Percentiles rank a stretch among this genome's conserved stretches.
Conservation (phyloP, 306 rosid genomes). For the Malus orientalis region DNA sequence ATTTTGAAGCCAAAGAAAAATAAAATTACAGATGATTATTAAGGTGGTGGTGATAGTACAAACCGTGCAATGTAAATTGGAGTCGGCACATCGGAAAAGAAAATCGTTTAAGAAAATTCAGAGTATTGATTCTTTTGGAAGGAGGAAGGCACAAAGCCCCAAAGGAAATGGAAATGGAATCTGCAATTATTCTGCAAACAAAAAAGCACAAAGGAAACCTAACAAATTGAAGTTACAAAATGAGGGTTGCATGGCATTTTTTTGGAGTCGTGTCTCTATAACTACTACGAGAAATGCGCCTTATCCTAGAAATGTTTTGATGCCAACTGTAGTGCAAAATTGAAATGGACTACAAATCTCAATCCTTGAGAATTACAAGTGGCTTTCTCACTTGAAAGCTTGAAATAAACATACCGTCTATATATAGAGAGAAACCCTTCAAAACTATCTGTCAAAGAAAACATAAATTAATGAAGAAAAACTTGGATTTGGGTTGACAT, state of each 20-base stretch:
- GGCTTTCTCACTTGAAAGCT: background rate
- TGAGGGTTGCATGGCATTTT: background rate
- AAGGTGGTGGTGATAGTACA: background rate
- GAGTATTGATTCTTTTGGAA: background rate
- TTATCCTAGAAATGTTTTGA: background rate
- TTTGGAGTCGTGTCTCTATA: background rate
- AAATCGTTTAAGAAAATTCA: background rate
- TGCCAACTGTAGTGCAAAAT: background rate
- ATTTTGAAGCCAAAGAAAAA: background rate
- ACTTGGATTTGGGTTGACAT: constrained; percentile 1
- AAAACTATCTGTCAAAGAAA: background rate
- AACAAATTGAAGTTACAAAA: background rate
- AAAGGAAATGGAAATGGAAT: background rate
- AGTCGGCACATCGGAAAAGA: background rate
- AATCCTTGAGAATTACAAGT: background rate
- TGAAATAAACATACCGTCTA: background rate
- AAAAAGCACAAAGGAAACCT: background rate
- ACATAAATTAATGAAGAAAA: background rate
- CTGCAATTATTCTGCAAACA: background rate
- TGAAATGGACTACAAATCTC: background rate
- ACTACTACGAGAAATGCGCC: background rate
- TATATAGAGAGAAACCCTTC: background rate
- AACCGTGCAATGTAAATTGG: background rate
- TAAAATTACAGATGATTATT: background rate
- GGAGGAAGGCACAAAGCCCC: background rate